Percentiles rank a stretch among this genome's conserved stretches.
Evolutionary conservation across 2,329 filamentous ascomycete species (phyloP).

Genomic region (Penicillium sclerotigenum): DNA sequence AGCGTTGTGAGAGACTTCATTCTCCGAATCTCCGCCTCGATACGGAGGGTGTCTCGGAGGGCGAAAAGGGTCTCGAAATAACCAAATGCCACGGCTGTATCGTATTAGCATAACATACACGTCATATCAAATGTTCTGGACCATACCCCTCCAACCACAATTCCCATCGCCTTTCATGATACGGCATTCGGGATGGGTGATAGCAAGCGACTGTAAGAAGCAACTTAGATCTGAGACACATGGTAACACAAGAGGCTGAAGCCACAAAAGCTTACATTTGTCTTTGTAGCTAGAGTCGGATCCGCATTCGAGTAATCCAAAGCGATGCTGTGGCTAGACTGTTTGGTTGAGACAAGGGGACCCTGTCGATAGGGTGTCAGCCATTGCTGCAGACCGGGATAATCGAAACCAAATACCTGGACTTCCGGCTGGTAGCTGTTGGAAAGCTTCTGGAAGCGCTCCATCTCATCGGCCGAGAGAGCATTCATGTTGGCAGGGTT

Average conservation of each 20-base stretch:
- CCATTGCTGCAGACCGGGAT: background rate
- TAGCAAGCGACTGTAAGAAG: conserved; percentile 64
- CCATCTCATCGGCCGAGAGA: conserved; percentile 53
- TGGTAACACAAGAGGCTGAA: background rate
- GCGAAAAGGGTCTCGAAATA: conserved; percentile 86
- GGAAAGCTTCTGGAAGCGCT: conserved; percentile 60
- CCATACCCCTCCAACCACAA: conserved; percentile 94
- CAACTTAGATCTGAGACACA: background rate
- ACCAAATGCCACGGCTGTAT: conserved; percentile 78
- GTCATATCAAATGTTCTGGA: conserved; percentile 12
- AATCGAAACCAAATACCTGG: conserved; percentile 39
- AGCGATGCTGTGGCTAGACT: conserved; percentile 72
- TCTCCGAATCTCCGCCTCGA: conserved; percentile 69
- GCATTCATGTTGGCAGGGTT: conserved; percentile 35
- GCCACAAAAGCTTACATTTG: conserved; percentile 56
- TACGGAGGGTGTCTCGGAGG: conserved; percentile 60
- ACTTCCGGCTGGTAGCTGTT: conserved; percentile 58
- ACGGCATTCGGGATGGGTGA: conserved; percentile 83
- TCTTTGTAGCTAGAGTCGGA: conserved; percentile 80
- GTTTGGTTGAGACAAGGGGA: conserved; percentile 74
- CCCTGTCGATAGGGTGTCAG: conserved; percentile 56
- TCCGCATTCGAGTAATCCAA: conserved; percentile 88
- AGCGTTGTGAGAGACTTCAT: conserved; percentile 69
- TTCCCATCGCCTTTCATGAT: conserved; percentile 89
- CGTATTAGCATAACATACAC: conserved; percentile 7